Base-by-base conservation (phyloP, 257 asterid genomes). In the Penstemon eatonii region DNA sequence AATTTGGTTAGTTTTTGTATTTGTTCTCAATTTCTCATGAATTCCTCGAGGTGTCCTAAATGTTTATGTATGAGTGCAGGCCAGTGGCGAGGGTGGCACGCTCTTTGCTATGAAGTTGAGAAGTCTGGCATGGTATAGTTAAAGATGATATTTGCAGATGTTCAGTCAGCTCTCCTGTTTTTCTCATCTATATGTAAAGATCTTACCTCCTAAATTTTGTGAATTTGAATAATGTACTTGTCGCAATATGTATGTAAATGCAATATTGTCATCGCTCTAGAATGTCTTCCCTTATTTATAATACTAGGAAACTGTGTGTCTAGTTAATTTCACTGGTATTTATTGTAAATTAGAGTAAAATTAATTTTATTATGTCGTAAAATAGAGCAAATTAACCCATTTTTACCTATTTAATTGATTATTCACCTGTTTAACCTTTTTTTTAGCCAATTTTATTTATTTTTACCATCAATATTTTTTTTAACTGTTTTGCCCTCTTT, bases 71-170 rank as follows among this genome's bases (percentile, higher is more conserved):
- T 65, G 33, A 25, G 33, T 74, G 86, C 84, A 85, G 88, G 79
- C 79, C 79, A 45, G 68, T 3, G 38, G 37, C 56, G 18, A 69
- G 43, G 76, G 81, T 76, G 68, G 74, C 78, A 4, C 81, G 83
- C 59, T 78, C 87, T n/a, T 56, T 68, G 67, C 84, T 85, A 37
- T 85, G 78, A 78, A 72, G 61, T 65, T 42, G 55, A 55, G 58
- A 33, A 36, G 40, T 43, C 36, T 51, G 67, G 33, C 33, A 25
- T 53, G 18, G 69, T 46, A 5, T 19, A 4, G 50, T 53, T 47
- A 42, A 46, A 37, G 38, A 41, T 65, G 12, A 25, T 58, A 25
- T 55, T 39, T 60, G 46, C 70, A 13, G 18, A 10, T 56, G 69
- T 25, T 52, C 13, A 41, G 36, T 43, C 67, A 44, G 41, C 53